Evolutionary conservation across 2,329 filamentous ascomycete species (phyloP).

Genomic region (Beauveria brongniartii): DNA sequence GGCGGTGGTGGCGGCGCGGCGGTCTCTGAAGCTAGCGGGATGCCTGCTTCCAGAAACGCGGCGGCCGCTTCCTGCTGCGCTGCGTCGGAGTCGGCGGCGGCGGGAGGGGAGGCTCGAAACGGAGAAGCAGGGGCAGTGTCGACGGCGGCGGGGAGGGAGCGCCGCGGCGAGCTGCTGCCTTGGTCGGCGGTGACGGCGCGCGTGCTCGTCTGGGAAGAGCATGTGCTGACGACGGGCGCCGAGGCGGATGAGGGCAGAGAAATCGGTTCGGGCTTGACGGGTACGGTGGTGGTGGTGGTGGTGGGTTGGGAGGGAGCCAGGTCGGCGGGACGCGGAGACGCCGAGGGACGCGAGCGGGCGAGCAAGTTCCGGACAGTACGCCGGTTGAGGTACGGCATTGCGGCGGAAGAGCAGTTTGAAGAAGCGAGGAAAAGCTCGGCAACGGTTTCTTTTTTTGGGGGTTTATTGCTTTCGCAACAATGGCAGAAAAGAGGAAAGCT

Average conservation of each 20-base stretch:
- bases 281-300: no score
- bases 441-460: background rate
- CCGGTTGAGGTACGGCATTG: constrained; percentile 7
- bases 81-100: background rate
- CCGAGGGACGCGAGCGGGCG: background rate
- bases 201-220: background rate
- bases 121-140: background rate
- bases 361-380: constrained; percentile 1
- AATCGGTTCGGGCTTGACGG: background rate
- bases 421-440: background rate
- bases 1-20: background rate
- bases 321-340: background rate
- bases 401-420: background rate
- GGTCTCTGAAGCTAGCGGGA: background rate
- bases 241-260: background rate
- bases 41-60: background rate
- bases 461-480: background rate
- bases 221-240: background rate
- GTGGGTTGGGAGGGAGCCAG: no score
- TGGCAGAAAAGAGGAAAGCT: background rate
- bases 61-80: background rate
- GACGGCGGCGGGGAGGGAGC: background rate
- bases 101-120: background rate
- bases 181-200: constrained; percentile 1
- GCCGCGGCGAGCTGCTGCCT: background rate